Evolutionary conservation across 495 filamentous ascomycete species (phyloP).

Genomic region (Aspergillus baeticus): DNA sequence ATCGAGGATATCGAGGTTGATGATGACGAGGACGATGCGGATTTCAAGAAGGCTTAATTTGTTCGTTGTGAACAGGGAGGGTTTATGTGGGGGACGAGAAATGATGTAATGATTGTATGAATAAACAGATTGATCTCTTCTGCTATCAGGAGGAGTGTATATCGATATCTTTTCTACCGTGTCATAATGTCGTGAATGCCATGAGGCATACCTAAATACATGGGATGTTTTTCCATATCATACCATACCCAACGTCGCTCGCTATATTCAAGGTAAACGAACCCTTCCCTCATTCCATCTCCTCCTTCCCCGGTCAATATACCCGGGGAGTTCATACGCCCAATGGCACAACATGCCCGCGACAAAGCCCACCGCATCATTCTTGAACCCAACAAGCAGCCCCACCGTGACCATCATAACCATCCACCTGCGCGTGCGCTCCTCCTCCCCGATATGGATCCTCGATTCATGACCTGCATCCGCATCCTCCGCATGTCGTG

Average conservation of each 20-base stretch:
- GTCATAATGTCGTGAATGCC: neutral
- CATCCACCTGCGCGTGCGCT: slow-evolving; percentile 70
- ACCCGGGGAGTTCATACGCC: slow-evolving; percentile 40
- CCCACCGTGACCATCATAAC: slow-evolving; percentile 88
- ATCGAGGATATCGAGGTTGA: slow-evolving; percentile 34
- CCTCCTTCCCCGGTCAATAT: slow-evolving; percentile 24
- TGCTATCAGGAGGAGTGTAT: neutral
- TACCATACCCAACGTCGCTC: no score
- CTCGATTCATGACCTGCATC: slow-evolving; percentile 31
- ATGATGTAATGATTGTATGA: neutral
- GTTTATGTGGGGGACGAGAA: no score
- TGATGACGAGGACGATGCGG: neutral
- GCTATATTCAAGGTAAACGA: slow-evolving; percentile 26
- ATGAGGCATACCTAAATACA: neutral
- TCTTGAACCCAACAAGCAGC: slow-evolving; percentile 78
- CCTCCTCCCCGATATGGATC: slow-evolving; percentile 53
- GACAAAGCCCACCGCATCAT: slow-evolving; percentile 82
- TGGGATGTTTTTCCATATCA: neutral
- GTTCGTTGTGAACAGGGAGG: no score
- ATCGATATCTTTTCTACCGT: no score
- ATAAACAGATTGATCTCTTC: neutral
- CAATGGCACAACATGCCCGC: slow-evolving; percentile 75
- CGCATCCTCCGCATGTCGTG: slow-evolving; percentile 24
- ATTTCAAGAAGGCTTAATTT: no score
- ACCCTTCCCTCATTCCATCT: slow-evolving; percentile 37